Base-by-base conservation (phyloP, 2,329 filamentous ascomycete genomes). In the Colletotrichum lupini region DNA sequence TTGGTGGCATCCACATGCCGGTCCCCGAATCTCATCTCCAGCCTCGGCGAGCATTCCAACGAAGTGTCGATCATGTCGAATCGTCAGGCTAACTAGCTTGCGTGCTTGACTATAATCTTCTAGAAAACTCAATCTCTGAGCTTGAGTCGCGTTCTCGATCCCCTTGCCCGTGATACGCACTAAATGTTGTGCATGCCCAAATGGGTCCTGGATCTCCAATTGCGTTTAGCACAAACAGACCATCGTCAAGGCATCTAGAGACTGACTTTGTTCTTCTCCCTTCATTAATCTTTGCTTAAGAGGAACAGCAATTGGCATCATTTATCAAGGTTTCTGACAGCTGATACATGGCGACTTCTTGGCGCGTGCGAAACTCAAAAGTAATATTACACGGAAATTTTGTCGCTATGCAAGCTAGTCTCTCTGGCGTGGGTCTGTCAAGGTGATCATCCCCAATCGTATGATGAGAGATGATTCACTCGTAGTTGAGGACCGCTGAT, bases 21-120 rank as follows among this genome's bases (percentile, higher is more conserved):
- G 52, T 30, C 28, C 32, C 62, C 49, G 35, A 60, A 60, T 58
- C 28, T 66, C 61, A 30, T 53, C n/a, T 32, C 30, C 57, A 37
- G 35, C 28, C 35, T 62, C 16, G 35, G 46, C 64, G 57, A 57
- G 24, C 64, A 68, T 72, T 72, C 68, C 57, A 37, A 42, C 46
- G 26, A 53, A 37, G 64, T 52, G 68, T 62, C 58, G 52, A 68
- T 68, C 64, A 62, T 42, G 14, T 49, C 19, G 42, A 49, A 22
- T 2, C 42, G 19, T 49, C 24, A 57, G 28, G n/a, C 35, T 16
- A 46, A 35, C 24, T 14, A 52, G 24, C 22, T 60, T n/a, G 26
- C 26, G n/a, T 56, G 46, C 22, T 60, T n/a, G 26, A 19, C 24
- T 56, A 52, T 59, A 35, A 52, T 68, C 16, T 30, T 3, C 62